These are phyloP conservation scores for Calocybe cyanea DNA, from an alignment of 768 basidiomycete species.

Conservation along the genomic window DNA sequence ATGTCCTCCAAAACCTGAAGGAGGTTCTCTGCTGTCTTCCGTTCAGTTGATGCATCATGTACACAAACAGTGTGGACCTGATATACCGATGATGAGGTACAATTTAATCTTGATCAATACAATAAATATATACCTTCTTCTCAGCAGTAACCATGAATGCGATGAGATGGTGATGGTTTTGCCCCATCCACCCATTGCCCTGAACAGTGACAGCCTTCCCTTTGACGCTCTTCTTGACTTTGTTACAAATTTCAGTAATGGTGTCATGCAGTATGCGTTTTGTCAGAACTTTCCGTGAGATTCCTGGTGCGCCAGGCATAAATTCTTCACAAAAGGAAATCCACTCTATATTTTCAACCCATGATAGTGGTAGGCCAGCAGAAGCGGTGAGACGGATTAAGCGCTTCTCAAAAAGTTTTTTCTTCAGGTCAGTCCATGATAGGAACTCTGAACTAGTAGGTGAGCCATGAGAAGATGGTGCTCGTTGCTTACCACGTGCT, in stretches of 20 bases:
- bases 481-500: too few relatives aligned
- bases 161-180: too few relatives aligned
- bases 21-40: constrained; percentile 28
- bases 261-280: constrained; percentile 18
- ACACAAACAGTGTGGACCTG: constrained; percentile 26
- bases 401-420: constrained; percentile 17
- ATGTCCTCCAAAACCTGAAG: constrained; percentile 16
- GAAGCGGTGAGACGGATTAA: constrained; percentile 27
- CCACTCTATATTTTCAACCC: constrained; percentile 34
- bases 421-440: too few relatives aligned
- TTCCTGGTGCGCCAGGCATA: constrained; percentile 23
- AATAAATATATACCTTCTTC: too few relatives aligned
- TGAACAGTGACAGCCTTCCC: too few relatives aligned
- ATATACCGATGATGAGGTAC: not conserved
- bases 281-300: constrained; percentile 21
- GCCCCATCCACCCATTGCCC: too few relatives aligned
- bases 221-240: too few relatives aligned
- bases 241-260: too few relatives aligned
- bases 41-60: constrained; percentile 26
- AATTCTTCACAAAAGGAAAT: constrained; percentile 26
- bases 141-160: too few relatives aligned
- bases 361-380: constrained; percentile 28
- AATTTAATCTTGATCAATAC: too few relatives aligned
- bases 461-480: too few relatives aligned
- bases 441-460: too few relatives aligned